phyloP scores from a whole-genome alignment of 768 basidiomycete species.

The Pisolithus orientalis region DNA sequence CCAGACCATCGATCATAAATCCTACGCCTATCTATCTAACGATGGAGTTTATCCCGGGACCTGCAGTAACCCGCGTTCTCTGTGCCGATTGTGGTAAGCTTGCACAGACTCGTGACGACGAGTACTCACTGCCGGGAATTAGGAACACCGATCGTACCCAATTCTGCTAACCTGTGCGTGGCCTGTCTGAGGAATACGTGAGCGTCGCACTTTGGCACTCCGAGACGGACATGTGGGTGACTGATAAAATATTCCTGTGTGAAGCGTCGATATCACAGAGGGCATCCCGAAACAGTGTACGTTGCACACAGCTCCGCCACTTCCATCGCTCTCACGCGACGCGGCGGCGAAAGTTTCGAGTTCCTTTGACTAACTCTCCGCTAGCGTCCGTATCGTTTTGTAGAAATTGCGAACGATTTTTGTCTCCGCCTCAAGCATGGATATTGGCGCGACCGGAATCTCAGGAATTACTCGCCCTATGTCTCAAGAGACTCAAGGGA shows the following conservation, averaged over 20 bases:
- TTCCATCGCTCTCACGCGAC: too few species aligned
- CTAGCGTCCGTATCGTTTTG: conserved; percentile 88
- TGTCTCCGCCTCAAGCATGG: conserved; percentile 88
- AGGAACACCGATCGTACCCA: conserved; percentile 85
- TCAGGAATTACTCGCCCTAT: conserved; percentile 87
- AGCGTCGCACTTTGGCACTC: conserved; percentile 20
- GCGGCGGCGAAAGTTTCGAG: too few species aligned
- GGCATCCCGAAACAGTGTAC: conserved; percentile 92
- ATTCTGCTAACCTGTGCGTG: conserved; percentile 90
- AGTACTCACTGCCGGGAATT: conserved; percentile 5
- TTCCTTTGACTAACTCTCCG: background rate
- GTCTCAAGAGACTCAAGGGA: conserved; percentile 91
- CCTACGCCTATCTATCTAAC: background rate
- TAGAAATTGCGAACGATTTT: conserved; percentile 92
- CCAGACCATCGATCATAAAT: too few species aligned
- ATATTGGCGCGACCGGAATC: conserved; percentile 83
- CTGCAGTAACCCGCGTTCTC: conserved; percentile 75
- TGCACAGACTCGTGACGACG: background rate
- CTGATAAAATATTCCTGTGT: background rate
- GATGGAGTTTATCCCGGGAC: conserved; percentile 78
- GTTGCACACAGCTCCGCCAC: conserved; percentile 9
- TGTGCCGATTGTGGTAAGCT: conserved; percentile 82
- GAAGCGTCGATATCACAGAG: conserved; percentile 92
- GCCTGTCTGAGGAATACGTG: conserved; percentile 84
- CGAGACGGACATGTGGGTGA: background rate